Evolutionary conservation across 2,329 filamentous ascomycete genomes (phyloP).

Genomic region (Dactylellina sp.): DNA sequence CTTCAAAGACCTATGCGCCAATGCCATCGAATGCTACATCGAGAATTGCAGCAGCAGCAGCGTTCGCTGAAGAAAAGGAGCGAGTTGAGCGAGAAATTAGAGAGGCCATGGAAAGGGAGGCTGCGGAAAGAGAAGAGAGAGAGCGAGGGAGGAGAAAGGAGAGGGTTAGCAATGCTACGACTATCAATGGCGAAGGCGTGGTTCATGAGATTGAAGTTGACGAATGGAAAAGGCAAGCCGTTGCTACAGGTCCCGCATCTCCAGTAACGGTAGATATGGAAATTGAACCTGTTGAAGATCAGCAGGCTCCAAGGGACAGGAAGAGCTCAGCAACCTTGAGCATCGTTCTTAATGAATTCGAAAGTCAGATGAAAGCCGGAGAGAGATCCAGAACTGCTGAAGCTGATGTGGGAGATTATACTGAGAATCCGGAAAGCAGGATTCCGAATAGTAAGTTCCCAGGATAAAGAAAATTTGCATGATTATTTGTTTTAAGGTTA

Average conservation of each 20-base stretch:
- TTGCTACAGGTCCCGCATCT: constrained; percentile 11
- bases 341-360: constrained; percentile 52
- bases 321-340: constrained; percentile 55
- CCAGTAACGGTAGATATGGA: constrained; percentile 28
- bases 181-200: constrained; percentile 43
- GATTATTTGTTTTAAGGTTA: not conserved
- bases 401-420: constrained; percentile 48
- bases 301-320: constrained; percentile 34
- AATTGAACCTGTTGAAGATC: constrained; percentile 25
- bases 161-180: constrained; percentile 54
- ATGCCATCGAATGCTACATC: constrained; percentile 52
- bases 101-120: constrained; percentile 19
- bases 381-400: constrained; percentile 25
- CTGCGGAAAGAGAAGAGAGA: constrained; percentile 19
- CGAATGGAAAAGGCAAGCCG: constrained; percentile 37
- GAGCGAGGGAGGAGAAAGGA: constrained; percentile 51
- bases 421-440: constrained; percentile 45
- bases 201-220: constrained; percentile 46
- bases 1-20: constrained; percentile 29
- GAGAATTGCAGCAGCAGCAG: constrained; percentile 44
- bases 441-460: constrained; percentile 50
- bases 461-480: no score
- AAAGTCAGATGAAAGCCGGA: constrained; percentile 39
- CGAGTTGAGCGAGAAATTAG: not conserved
- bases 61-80: constrained; percentile 52